These are phyloP conservation scores for Oryza rufipogon DNA, from an alignment of 176 grass and related monocot species.

Conservation along the genomic window DNA sequence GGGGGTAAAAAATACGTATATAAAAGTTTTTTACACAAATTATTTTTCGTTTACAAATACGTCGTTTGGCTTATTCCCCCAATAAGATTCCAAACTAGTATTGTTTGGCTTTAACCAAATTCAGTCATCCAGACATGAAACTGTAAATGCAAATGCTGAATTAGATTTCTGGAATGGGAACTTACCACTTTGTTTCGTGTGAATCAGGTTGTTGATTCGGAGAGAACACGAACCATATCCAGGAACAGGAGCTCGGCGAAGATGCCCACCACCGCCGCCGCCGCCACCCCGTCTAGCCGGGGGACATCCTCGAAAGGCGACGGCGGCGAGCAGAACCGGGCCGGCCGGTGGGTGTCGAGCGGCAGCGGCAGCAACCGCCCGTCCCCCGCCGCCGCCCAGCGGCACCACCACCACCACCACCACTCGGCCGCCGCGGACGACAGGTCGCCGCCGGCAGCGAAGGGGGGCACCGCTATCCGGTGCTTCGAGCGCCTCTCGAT, in stretches of 20 bases:
- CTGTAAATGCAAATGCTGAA: not conserved
- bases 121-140: not conserved
- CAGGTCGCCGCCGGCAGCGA: conserved; percentile 37
- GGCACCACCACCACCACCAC: conserved; percentile 50
- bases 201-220: conserved; percentile 53
- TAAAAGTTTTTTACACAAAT: too few relatives aligned
- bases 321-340: conserved; percentile 45
- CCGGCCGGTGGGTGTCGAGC: conserved; percentile 45
- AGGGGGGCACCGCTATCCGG: conserved; percentile 45
- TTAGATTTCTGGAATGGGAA: not conserved
- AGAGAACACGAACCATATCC: conserved; percentile 57
- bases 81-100: not conserved
- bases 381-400: conserved; percentile 50
- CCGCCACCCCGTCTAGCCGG: conserved; percentile 42
- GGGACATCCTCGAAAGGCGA: conserved; percentile 60
- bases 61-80: too few relatives aligned
- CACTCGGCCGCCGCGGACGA: conserved; percentile 59
- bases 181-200: not conserved
- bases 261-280: conserved; percentile 23
- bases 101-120: not conserved
- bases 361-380: conserved; percentile 59
- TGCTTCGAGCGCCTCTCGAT: conserved; percentile 78
- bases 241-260: conserved; percentile 64
- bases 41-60: too few relatives aligned
- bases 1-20: too few relatives aligned